Evolutionary conservation across 352 stramenopile species (phyloP), one percentile per base, ranked within the genome.

Genomic region (Globisporangium rhizosaccharum): DNA sequence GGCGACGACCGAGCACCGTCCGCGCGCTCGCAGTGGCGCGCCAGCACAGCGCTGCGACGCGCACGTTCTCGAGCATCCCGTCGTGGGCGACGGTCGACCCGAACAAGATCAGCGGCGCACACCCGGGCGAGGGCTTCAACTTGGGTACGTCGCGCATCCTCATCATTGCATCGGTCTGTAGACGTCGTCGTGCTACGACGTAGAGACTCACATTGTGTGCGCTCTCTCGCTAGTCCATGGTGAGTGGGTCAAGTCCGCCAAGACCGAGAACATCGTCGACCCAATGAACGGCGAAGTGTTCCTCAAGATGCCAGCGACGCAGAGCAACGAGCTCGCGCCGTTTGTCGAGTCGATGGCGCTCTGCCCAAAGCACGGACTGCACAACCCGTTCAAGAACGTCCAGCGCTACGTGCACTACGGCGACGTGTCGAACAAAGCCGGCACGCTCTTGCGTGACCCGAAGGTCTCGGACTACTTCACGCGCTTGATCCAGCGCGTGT

Each of bases 341-440:
- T 99, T 99, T 61, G 80, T 98, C 36, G 75, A 97, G 39, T 97
- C 85, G 65, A 88, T 99, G 76, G 75, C 69, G 15, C 81, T 68
- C 30, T 96, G 93, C 54, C 89, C 96, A 12, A 99, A 99, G 82
- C 96, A 94, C 65, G 97, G 97, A 1, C 73, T 99, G 50, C 97
- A 99, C 84, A 99, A 99, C 78, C 96, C 97, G 30, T 81, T 98
- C 51, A 99, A 99, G 83, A 98, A 98, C 69, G 79, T 96, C 37
- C 91, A 99, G 60, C 84, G 96, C 62, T 99, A 98, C 64, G 46
- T 88, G 30, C 53, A 88, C 64, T 94, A 94, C 68, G 85, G 85
- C 23, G 68, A 94, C 37, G 66, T 95, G 20, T 90, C 75, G 55
- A 79, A 90, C 64, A 92, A 93, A 68, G 89, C 89, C 0, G 89